These are phyloP conservation scores for Ceratobasidium papillatum DNA, from an alignment of 1,284 basidiomycete genomes.

Conservation along the genomic window DNA sequence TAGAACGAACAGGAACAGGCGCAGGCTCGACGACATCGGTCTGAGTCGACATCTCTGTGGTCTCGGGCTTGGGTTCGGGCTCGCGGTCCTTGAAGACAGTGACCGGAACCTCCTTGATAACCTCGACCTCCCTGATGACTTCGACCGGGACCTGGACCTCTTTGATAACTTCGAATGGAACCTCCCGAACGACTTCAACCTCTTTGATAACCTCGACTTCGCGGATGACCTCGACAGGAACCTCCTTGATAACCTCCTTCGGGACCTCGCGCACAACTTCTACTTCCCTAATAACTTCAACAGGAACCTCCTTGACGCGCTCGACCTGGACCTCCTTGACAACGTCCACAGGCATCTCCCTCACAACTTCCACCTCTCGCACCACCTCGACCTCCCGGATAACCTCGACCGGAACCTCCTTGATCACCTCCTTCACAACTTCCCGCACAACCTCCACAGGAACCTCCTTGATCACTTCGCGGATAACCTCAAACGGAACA, in stretches of 20 bases:
- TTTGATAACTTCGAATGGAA: conserved; percentile 49
- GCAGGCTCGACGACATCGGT: conserved; percentile 40
- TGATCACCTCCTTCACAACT: conserved; percentile 48
- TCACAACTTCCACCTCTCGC: conserved; percentile 51
- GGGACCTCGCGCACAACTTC: conserved; percentile 51
- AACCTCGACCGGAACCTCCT: conserved; percentile 51
- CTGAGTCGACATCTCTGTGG: conserved; percentile 41
- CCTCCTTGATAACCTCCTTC: conserved; percentile 51
- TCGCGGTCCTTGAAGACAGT: conserved; percentile 45
- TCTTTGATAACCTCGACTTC: conserved; percentile 48
- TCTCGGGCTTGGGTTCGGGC: conserved; percentile 48
- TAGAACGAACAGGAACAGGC: background rate
- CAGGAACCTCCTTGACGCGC: conserved; percentile 47
- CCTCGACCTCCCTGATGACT: conserved; percentile 46
- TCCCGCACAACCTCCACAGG: conserved; percentile 52
- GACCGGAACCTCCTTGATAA: conserved; percentile 51
- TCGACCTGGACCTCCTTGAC: conserved; percentile 47
- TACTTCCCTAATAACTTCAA: conserved; percentile 47
- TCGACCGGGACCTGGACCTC: conserved; percentile 49
- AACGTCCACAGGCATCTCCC: conserved; percentile 40
- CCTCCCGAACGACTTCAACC: conserved; percentile 48
- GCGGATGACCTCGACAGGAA: conserved; percentile 46
- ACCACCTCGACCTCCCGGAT: conserved; percentile 53
- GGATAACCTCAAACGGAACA: conserved; percentile 46
- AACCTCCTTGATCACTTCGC: conserved; percentile 49